Conservation (phyloP, 805 yeast species). For the Sungouiozyma intestinalis region DNA sequence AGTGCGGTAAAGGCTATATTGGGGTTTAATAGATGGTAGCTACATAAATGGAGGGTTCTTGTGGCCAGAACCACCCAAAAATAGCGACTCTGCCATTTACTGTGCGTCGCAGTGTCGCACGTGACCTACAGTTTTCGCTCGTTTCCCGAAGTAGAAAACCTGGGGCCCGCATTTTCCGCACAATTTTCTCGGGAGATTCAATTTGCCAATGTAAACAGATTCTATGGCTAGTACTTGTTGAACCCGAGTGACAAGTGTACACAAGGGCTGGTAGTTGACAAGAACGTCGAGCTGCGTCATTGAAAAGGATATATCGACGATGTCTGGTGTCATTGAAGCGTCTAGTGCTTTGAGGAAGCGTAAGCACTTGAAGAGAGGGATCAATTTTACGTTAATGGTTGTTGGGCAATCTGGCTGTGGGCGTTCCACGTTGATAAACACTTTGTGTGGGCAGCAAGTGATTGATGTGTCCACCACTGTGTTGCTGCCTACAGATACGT, state of each 20-base stretch:
- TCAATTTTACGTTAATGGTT: slow-evolving; percentile 78
- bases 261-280: too few species aligned
- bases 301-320: slow-evolving; percentile 8
- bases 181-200: too few species aligned
- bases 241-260: too few species aligned
- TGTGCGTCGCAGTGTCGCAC: background rate
- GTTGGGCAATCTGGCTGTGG: slow-evolving; percentile 85
- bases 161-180: background rate
- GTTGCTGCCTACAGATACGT: slow-evolving; percentile 41
- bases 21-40: too few species aligned
- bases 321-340: slow-evolving; percentile 40
- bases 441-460: slow-evolving; percentile 80
- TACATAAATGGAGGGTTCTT: too few species aligned
- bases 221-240: too few species aligned
- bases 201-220: background rate
- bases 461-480: slow-evolving; percentile 61
- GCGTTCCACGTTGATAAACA: slow-evolving; percentile 85
- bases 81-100: too few species aligned
- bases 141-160: background rate
- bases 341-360: slow-evolving; percentile 57
- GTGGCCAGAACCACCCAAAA: too few species aligned
- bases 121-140: background rate
- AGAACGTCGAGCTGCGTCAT: background rate
- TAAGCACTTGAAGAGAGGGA: slow-evolving; percentile 71
- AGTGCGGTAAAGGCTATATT: too few species aligned